phyloP scores from a whole-genome alignment of 495 filamentous ascomycete species.

The Wilcoxina mikolae region DNA sequence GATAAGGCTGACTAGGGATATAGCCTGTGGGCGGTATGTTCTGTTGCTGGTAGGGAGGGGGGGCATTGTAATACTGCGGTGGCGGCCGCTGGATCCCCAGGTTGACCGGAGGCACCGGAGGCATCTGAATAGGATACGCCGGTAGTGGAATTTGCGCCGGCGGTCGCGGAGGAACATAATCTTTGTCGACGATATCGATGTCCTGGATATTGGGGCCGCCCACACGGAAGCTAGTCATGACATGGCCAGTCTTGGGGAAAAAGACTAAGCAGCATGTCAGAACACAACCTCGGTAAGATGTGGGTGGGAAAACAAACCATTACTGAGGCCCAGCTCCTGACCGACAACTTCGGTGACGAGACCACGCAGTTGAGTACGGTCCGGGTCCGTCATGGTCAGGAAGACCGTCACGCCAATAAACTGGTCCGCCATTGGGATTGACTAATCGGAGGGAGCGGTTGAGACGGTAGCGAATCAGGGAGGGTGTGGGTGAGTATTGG shows the following conservation, averaged over 20 bases:
- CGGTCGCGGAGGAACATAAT: neutral
- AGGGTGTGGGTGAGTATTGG: no score
- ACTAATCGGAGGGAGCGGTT: neutral
- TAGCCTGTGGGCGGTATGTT: neutral
- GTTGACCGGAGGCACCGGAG: conserved; percentile 49
- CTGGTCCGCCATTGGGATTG: conserved; percentile 41
- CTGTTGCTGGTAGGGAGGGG: neutral
- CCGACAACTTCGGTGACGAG: conserved; percentile 59
- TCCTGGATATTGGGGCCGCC: neutral
- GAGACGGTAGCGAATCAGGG: no score
- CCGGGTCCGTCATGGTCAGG: conserved; percentile 53
- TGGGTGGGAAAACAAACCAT: conserved; percentile 48
- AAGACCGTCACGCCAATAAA: conserved; percentile 70
- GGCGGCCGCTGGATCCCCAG: conserved; percentile 50
- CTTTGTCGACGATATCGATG: neutral
- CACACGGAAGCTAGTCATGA: conserved; percentile 13
- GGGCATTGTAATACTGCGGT: conserved; percentile 40
- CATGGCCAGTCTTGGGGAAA: conserved; percentile 27
- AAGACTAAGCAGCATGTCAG: neutral
- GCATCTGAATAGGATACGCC: conserved; percentile 36
- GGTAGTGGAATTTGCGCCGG: neutral
- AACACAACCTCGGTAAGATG: neutral
- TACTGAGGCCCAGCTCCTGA: conserved; percentile 54
- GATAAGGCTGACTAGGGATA: no score
- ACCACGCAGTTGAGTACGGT: conserved; percentile 52